phyloP scores from a whole-genome alignment of 345 rosid genomes.

The Arabis hirsuta region DNA sequence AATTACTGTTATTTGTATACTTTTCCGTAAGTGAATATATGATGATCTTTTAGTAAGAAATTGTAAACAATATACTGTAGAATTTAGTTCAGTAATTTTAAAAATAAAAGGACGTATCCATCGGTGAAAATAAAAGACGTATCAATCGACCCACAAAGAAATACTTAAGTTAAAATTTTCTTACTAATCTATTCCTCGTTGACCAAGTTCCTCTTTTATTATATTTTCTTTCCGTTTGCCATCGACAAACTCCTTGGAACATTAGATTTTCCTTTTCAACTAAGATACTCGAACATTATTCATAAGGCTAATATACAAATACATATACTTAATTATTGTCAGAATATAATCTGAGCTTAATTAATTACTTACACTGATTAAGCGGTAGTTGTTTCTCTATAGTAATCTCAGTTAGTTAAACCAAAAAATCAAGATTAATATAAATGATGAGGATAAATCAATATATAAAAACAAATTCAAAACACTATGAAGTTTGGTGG shows the following conservation, averaged over 20 bases:
- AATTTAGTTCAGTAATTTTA: not conserved
- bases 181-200: not conserved
- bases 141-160: conserved; percentile 9
- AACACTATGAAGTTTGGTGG: conserved; percentile 38
- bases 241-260: conserved; percentile 11
- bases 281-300: not conserved
- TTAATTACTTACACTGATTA: conserved; percentile 1
- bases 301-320: not conserved
- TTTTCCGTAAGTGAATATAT: not conserved
- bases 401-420: conserved; percentile 38
- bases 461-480: conserved; percentile 15
- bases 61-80: not conserved
- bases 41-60: not conserved
- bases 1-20: conserved; percentile 1
- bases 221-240: not conserved
- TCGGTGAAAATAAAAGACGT: not conserved
- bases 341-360: conserved; percentile 7
- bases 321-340: not conserved
- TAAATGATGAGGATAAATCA: conserved; percentile 4
- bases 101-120: no score
- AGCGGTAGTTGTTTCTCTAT: conserved; percentile 16
- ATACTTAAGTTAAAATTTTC: not conserved
- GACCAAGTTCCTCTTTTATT: conserved; percentile 11
- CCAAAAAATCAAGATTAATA: conserved; percentile 34
- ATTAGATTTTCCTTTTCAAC: conserved; percentile 15